These are phyloP conservation scores for Thielaviopsis musarum DNA, from an alignment of 2,329 filamentous ascomycete genomes.

Conservation along the genomic window DNA sequence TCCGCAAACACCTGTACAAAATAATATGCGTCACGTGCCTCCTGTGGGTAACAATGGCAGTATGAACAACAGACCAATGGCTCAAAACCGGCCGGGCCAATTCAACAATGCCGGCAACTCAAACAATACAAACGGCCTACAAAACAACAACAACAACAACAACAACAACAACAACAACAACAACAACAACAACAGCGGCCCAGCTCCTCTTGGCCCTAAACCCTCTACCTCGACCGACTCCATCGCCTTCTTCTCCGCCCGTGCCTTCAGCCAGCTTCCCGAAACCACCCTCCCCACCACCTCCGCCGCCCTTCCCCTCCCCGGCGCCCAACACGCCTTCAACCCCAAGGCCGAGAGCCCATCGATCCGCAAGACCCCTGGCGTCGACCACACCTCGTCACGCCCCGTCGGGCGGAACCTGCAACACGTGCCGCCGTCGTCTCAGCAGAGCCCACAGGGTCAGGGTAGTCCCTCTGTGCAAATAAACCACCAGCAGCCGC, in stretches of 20 bases:
- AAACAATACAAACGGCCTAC: background rate
- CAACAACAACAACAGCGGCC: conserved; percentile 19
- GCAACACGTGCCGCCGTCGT: conserved; percentile 31
- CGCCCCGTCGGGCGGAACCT: conserved; percentile 48
- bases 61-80: background rate
- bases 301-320: conserved; percentile 24
- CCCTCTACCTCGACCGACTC: conserved; percentile 21
- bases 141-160: conserved; percentile 16
- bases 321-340: conserved; percentile 38
- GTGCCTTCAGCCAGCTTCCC: conserved; percentile 40
- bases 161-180: conserved; percentile 18
- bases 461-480: conserved; percentile 13
- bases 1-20: conserved; percentile 1
- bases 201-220: conserved; percentile 11
- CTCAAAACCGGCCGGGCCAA: background rate
- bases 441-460: conserved; percentile 8
- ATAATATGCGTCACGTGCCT: background rate
- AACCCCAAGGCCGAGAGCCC: conserved; percentile 64
- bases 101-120: background rate
- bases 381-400: conserved; percentile 65
- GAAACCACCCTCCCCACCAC: conserved; percentile 25
- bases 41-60: background rate
- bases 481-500: conserved; percentile 16
- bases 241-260: conserved; percentile 54
- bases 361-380: conserved; percentile 76